These are phyloP conservation scores for Geotrichum citri-aurantii DNA, from an alignment of 1,139 yeast genomes.

Conservation along the genomic window DNA sequence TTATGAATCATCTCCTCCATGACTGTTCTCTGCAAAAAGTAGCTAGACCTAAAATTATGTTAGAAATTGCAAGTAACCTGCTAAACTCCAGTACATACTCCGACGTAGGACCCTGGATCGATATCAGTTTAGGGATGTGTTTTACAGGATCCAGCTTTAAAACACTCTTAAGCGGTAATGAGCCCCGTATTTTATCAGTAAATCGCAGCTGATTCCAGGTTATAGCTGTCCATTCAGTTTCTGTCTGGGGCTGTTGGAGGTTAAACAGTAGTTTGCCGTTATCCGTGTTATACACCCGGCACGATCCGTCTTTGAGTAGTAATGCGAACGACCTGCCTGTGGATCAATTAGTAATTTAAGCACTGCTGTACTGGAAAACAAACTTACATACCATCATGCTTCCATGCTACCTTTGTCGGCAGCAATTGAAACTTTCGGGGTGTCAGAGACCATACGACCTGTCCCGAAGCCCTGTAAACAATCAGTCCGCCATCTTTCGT, in stretches of 20 bases:
- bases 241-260: background rate
- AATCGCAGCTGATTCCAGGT: constrained; percentile 16
- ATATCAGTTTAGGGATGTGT: constrained; percentile 12
- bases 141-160: constrained; percentile 4
- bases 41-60: background rate
- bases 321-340: constrained; percentile 43
- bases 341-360: constrained; percentile 11
- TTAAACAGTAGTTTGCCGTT: constrained; percentile 40
- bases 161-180: background rate
- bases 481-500: constrained; percentile 43
- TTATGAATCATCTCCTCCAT: constrained; percentile 22
- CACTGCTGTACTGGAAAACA: background rate
- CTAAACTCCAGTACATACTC: background rate
- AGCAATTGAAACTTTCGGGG: constrained; percentile 17
- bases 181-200: constrained; percentile 10
- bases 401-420: constrained; percentile 33
- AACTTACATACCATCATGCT: constrained; percentile 32
- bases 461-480: constrained; percentile 53
- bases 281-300: constrained; percentile 47
- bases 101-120: constrained; percentile 10
- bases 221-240: constrained; percentile 4
- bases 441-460: constrained; percentile 48
- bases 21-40: constrained; percentile 13
- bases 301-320: constrained; percentile 43
- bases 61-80: background rate